These are phyloP conservation scores for Pseudoturritis turrita DNA, from an alignment of 345 rosid genomes.

Conservation along the genomic window DNA sequence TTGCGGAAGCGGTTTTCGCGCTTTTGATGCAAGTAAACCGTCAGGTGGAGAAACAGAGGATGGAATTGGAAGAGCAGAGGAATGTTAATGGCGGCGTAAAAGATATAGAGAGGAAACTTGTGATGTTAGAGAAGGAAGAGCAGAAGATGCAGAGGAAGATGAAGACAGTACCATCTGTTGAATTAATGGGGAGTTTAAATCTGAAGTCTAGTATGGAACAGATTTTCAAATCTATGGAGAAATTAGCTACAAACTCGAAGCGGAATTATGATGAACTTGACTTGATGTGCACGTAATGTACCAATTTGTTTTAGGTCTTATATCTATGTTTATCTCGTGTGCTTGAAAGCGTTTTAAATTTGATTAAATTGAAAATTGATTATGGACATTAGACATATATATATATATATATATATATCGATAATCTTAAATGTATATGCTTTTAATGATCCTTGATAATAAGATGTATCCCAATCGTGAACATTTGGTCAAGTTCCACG, in stretches of 20 bases:
- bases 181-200: not conserved
- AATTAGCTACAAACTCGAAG: conserved; percentile 21
- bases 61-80: conserved; percentile 23
- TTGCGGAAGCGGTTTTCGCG: conserved; percentile 31
- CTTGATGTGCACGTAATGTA: conserved; percentile 17
- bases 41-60: conserved; percentile 29
- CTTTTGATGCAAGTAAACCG: conserved; percentile 25
- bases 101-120: conserved; percentile 26
- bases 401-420: too few species aligned
- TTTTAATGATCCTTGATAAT: not conserved
- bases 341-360: not conserved
- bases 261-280: conserved; percentile 14
- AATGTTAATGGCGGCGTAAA: not conserved
- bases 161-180: conserved; percentile 9
- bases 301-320: not conserved
- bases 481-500: too few species aligned
- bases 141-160: conserved; percentile 23
- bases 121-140: conserved; percentile 26
- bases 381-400: not conserved
- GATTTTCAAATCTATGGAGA: conserved; percentile 26
- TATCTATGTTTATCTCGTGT: not conserved
- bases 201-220: conserved; percentile 22
- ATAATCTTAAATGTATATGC: not conserved
- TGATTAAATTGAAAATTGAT: not conserved
- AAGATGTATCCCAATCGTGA: not conserved